Percentiles rank a stretch among this genome's conserved stretches.
Conservation (phyloP, 495 filamentous ascomycete species). For the Neurospora terricola region DNA sequence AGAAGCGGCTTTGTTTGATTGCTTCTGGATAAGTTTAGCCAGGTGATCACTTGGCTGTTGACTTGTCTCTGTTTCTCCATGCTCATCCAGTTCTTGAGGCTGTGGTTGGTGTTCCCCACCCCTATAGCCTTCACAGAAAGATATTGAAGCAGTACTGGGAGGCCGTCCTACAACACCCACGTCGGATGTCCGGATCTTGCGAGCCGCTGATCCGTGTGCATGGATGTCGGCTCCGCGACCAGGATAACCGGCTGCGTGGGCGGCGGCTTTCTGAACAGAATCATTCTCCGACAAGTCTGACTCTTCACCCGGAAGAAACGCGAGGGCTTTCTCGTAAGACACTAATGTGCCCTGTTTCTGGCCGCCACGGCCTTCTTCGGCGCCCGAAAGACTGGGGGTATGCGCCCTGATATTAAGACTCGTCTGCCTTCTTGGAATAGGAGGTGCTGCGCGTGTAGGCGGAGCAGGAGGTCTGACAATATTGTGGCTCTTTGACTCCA, state of each 20-base stretch:
- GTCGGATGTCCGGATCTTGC: neutral
- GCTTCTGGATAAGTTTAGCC: too few species aligned
- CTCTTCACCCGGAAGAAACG: neutral
- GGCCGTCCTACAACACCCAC: neutral
- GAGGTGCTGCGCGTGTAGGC: conserved; percentile 14
- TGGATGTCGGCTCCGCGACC: neutral
- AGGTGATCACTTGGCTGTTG: too few species aligned
- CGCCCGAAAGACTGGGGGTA: neutral
- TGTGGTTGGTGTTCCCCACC: neutral
- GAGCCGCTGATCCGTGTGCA: neutral
- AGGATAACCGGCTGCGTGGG: neutral
- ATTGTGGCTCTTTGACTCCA: conserved; percentile 5
- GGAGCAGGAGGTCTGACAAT: neutral
- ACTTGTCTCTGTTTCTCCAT: neutral
- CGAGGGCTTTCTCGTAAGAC: neutral
- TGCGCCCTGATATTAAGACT: conserved; percentile 10
- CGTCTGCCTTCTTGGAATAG: conserved; percentile 21
- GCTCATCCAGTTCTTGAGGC: neutral
- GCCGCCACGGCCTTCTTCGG: neutral
- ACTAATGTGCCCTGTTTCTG: neutral
- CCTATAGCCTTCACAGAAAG: neutral
- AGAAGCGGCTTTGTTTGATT: too few species aligned
- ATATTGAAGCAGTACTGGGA: neutral
- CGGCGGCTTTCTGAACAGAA: neutral
- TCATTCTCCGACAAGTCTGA: neutral